These are phyloP conservation scores for Triticum dicoccoides DNA, from an alignment of 176 grass and related monocot species.

Conservation along the genomic window DNA sequence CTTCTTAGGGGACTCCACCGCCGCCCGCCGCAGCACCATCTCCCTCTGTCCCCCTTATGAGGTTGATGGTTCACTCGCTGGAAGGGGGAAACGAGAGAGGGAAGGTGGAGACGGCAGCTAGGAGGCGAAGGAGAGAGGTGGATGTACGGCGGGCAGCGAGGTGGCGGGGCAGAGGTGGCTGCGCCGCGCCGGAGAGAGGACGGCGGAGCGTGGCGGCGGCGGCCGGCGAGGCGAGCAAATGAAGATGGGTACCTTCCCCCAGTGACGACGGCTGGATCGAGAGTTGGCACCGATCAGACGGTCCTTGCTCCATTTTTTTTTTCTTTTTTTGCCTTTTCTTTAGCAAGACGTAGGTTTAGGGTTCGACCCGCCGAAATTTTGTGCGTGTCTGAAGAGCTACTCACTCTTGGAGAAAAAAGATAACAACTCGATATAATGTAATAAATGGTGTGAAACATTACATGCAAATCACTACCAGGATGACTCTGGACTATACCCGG, in stretches of 20 bases:
- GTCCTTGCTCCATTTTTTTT: background rate
- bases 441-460: too few relatives aligned
- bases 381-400: too few relatives aligned
- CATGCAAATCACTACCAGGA: too few relatives aligned
- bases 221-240: background rate
- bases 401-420: too few relatives aligned
- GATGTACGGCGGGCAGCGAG: background rate
- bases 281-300: background rate
- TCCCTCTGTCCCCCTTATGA: background rate
- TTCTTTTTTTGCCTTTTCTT: too few relatives aligned
- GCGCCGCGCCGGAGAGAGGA: background rate
- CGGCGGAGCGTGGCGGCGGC: background rate
- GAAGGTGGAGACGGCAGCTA: background rate
- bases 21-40: slow-evolving; percentile 54
- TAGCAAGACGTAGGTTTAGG: too few relatives aligned
- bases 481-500: too few relatives aligned
- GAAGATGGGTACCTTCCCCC: background rate
- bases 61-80: background rate
- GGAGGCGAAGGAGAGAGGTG: background rate
- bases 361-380: too few relatives aligned
- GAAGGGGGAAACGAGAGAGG: background rate
- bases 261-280: background rate
- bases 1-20: slow-evolving; percentile 72
- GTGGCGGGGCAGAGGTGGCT: background rate
- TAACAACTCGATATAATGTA: too few relatives aligned